Conservation (phyloP, 2,329 filamentous ascomycete genomes). For the Claviceps arundinis region DNA sequence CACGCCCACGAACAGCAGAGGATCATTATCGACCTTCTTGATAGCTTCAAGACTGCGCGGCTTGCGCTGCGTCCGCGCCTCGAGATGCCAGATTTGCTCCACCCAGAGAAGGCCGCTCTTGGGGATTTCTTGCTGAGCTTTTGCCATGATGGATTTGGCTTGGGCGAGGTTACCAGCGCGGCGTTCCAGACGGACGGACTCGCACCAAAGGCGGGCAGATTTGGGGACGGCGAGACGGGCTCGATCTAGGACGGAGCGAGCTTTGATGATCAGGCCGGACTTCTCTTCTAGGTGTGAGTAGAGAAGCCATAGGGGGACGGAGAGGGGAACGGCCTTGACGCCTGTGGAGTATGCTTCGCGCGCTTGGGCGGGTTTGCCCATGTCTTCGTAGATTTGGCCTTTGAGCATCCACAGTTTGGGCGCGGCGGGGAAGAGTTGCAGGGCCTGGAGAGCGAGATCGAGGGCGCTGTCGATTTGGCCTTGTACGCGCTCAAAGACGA, state of each 20-base stretch:
- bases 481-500: conserved; percentile 80
- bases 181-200: conserved; percentile 86
- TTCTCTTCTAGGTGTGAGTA: conserved; percentile 81
- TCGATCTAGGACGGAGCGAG: conserved; percentile 83
- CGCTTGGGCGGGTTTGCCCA: conserved; percentile 68
- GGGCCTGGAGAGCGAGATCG: conserved; percentile 72
- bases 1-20: conserved; percentile 77
- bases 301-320: conserved; percentile 79
- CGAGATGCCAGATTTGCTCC: conserved; percentile 91
- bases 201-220: conserved; percentile 73
- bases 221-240: conserved; percentile 81
- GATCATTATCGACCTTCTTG: conserved; percentile 90
- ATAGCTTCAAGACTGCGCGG: conserved; percentile 85
- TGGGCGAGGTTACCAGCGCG: conserved; percentile 72
- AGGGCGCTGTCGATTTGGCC: conserved; percentile 69
- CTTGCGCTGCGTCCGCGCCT: conserved; percentile 83
- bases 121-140: conserved; percentile 81
- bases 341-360: conserved; percentile 82
- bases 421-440: conserved; percentile 73
- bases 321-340: conserved; percentile 73
- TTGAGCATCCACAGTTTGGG: conserved; percentile 98
- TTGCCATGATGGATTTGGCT: conserved; percentile 85
- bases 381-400: conserved; percentile 86
- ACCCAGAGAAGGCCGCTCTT: conserved; percentile 80
- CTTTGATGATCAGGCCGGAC: conserved; percentile 73